phyloP scores from a whole-genome alignment of 1,284 basidiomycete genomes.

The Cryptococcus maquisensis region DNA sequence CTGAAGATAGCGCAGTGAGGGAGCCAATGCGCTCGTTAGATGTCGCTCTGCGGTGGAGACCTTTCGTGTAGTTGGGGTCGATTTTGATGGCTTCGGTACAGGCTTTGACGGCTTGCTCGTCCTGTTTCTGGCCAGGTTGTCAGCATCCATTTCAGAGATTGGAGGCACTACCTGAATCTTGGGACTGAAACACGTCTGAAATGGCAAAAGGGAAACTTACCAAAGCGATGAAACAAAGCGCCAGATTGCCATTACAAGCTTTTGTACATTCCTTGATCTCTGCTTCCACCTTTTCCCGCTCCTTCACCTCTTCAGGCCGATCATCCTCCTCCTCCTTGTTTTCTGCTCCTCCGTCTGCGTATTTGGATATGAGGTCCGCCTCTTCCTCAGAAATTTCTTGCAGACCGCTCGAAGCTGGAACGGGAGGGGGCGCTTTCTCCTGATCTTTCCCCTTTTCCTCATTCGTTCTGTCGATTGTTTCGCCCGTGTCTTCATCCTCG shows the following conservation, averaged over 20 bases:
- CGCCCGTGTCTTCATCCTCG: background rate
- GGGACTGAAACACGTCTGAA: too few relatives aligned
- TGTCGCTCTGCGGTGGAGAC: slow-evolving; percentile 75
- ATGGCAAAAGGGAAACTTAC: slow-evolving; percentile 11
- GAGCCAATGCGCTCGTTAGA: slow-evolving; percentile 75
- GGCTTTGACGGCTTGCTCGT: slow-evolving; percentile 50
- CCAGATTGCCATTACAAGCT: slow-evolving; percentile 44
- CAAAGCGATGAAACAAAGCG: slow-evolving; percentile 33
- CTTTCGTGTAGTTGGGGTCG: slow-evolving; percentile 80
- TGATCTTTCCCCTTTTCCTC: background rate
- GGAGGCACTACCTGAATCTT: too few relatives aligned
- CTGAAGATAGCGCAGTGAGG: slow-evolving; percentile 75
- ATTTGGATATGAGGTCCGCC: slow-evolving; percentile 28
- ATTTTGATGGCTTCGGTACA: slow-evolving; percentile 58
- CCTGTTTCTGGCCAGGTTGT: slow-evolving; percentile 47
- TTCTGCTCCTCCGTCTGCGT: background rate
- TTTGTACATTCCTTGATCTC: slow-evolving; percentile 32
- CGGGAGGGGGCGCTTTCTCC: slow-evolving; percentile 1
- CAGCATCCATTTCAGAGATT: background rate
- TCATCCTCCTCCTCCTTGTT: background rate
- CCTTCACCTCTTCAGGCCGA: slow-evolving; percentile 13
- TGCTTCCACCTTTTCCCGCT: slow-evolving; percentile 18
- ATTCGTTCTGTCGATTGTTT: background rate
- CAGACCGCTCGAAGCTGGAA: slow-evolving; percentile 23
- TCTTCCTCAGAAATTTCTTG: slow-evolving; percentile 43